Conservation (phyloP, 306 rosid genomes). For the Hippophae rhamnoides region DNA sequence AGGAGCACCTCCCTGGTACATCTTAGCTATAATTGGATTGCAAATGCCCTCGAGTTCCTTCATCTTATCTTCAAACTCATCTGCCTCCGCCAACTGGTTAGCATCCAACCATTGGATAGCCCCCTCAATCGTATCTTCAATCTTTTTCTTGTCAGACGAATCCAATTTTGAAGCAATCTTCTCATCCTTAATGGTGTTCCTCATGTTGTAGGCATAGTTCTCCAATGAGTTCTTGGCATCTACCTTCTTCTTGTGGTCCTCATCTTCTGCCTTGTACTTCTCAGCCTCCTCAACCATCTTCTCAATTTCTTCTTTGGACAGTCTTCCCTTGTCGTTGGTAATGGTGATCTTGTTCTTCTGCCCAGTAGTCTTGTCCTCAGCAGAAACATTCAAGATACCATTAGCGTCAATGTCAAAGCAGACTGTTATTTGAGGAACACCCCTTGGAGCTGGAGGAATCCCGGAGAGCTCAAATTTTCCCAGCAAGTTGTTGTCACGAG, state of each 20-base stretch:
- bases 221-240: constrained; percentile 61
- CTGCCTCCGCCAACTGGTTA: constrained; percentile 57
- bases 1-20: constrained; percentile 59
- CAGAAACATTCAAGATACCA: constrained; percentile 66
- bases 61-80: constrained; percentile 73
- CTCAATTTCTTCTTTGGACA: constrained; percentile 66
- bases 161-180: constrained; percentile 60
- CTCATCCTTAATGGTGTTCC: constrained; percentile 60
- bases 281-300: constrained; percentile 82
- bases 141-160: constrained; percentile 48
- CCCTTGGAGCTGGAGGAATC: constrained; percentile 70
- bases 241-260: constrained; percentile 70
- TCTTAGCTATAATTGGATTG: constrained; percentile 68
- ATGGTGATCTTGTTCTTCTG: constrained; percentile 80
- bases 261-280: constrained; percentile 71
- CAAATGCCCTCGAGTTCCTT: constrained; percentile 61
- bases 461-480: constrained; percentile 73
- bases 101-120: constrained; percentile 63
- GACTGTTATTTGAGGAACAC: constrained; percentile 67
- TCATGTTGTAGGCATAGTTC: constrained; percentile 70
- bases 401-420: constrained; percentile 69
- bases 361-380: constrained; percentile 60
- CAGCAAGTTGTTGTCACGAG: constrained; percentile 58
- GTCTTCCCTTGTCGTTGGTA: constrained; percentile 65
- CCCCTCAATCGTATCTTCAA: constrained; percentile 50